These are phyloP conservation scores for Monosporascus cannonballus DNA, from an alignment of 2,329 filamentous ascomycete genomes.

Conservation along the genomic window DNA sequence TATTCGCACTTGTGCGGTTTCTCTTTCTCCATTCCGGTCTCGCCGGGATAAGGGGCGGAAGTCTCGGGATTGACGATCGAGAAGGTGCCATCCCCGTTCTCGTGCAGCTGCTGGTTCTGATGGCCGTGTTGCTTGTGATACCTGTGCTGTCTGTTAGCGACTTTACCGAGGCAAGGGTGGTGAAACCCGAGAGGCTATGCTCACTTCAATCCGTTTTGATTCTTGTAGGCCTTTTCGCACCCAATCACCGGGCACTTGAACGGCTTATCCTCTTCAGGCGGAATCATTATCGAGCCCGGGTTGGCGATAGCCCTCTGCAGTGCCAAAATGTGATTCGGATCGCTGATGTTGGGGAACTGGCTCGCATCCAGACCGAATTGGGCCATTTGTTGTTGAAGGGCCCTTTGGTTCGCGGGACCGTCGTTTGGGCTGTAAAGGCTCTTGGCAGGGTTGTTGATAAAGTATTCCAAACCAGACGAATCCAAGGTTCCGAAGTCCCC, in stretches of 20 bases:
- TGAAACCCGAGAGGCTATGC: slow-evolving; percentile 15
- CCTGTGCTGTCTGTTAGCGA: slow-evolving; percentile 34
- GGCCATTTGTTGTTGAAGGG: slow-evolving; percentile 61
- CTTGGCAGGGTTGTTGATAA: slow-evolving; percentile 92
- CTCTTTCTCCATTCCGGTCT: slow-evolving; percentile 99
- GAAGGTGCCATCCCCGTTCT: slow-evolving; percentile 94
- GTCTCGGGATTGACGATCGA: slow-evolving; percentile 98
- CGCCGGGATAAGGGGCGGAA: slow-evolving; percentile 88
- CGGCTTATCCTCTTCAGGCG: slow-evolving; percentile 89
- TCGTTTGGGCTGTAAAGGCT: slow-evolving; percentile 83
- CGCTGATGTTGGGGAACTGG: slow-evolving; percentile 71
- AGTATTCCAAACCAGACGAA: slow-evolving; percentile 46
- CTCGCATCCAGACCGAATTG: slow-evolving; percentile 70
- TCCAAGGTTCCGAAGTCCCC: slow-evolving; percentile 50
- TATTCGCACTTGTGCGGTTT: slow-evolving; percentile 97
- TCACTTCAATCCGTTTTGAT: slow-evolving; percentile 97
- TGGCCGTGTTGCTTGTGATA: slow-evolving; percentile 82
- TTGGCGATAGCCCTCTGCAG: slow-evolving; percentile 40
- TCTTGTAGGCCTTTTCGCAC: slow-evolving; percentile 99
- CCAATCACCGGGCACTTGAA: slow-evolving; percentile 98
- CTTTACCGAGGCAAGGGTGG: slow-evolving; percentile 8
- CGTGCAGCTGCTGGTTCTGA: slow-evolving; percentile 91
- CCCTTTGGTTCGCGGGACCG: slow-evolving; percentile 57
- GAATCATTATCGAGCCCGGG: slow-evolving; percentile 55
- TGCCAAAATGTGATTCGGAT: slow-evolving; percentile 54